These are phyloP conservation scores for Tympanopsis confertula DNA, from an alignment of 2,329 filamentous ascomycete genomes.

Conservation along the genomic window DNA sequence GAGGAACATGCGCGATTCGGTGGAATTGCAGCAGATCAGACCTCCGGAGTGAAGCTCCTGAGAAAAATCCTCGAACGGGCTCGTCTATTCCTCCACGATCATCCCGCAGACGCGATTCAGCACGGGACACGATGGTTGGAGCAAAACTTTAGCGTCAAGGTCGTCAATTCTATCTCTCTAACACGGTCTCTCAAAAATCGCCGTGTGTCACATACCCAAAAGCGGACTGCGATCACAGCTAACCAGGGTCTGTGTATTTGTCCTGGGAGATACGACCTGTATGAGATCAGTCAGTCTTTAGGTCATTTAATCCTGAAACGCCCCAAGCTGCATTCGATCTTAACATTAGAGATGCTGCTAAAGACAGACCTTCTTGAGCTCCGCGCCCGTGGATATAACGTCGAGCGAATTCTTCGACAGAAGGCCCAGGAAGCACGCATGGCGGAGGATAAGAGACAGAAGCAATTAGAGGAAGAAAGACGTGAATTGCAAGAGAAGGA, in stretches of 20 bases:
- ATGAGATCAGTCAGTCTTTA: constrained; percentile 57
- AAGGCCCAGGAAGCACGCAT: constrained; percentile 57
- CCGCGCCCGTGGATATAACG: constrained; percentile 60
- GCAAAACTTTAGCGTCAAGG: constrained; percentile 48
- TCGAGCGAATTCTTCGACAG: constrained; percentile 56
- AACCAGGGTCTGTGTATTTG: constrained; percentile 43
- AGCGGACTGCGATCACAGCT: constrained; percentile 40
- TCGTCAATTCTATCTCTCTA: constrained; percentile 51
- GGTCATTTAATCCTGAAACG: constrained; percentile 48
- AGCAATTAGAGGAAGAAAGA: constrained; percentile 40
- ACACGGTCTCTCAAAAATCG: constrained; percentile 46
- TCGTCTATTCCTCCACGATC: constrained; percentile 52
- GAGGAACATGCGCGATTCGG: constrained; percentile 52
- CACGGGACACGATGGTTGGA: constrained; percentile 61
- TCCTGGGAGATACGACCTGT: constrained; percentile 38
- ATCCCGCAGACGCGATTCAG: constrained; percentile 38
- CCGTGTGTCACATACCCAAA: constrained; percentile 40
- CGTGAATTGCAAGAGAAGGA: constrained; percentile 44
- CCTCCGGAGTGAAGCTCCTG: constrained; percentile 39
- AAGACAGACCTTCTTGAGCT: constrained; percentile 54
- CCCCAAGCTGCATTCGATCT: constrained; percentile 53
- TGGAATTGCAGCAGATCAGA: constrained; percentile 39
- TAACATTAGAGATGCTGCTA: constrained; percentile 58
- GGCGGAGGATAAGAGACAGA: constrained; percentile 48
- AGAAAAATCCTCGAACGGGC: constrained; percentile 55